A percentile compares a stretch with the other conserved stretches of the same genome.
phyloP scores from a whole-genome alignment of 2,329 filamentous ascomycete genomes.

The Venturia carpophila region DNA sequence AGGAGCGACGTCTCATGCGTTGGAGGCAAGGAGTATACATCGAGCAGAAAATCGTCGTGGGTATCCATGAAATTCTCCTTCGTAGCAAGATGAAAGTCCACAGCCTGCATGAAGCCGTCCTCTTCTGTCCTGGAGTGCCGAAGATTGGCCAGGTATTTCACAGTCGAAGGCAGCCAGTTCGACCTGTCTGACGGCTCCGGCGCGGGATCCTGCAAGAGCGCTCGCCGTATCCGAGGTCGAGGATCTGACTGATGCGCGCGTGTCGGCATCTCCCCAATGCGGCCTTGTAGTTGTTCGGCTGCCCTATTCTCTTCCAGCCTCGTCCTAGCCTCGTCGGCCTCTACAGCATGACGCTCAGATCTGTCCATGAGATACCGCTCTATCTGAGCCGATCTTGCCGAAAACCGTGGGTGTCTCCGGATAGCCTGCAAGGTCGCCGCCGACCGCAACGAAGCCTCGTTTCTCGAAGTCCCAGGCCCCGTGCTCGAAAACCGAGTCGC shows the following conservation, averaged over 20 bases:
- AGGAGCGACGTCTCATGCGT: slow-evolving; percentile 54
- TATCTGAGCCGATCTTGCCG: slow-evolving; percentile 32
- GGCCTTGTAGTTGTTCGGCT: background rate
- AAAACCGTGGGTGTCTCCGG: slow-evolving; percentile 33
- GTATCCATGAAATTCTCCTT: slow-evolving; percentile 47
- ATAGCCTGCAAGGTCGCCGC: slow-evolving; percentile 35
- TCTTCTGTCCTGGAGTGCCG: slow-evolving; percentile 46
- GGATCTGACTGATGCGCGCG: slow-evolving; percentile 11
- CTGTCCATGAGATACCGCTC: slow-evolving; percentile 36
- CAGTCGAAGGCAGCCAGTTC: slow-evolving; percentile 46
- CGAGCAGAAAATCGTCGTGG: slow-evolving; percentile 50
- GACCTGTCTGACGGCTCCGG: slow-evolving; percentile 25
- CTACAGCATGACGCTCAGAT: slow-evolving; percentile 27
- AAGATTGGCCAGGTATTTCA: slow-evolving; percentile 54
- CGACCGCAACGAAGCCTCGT: slow-evolving; percentile 31
- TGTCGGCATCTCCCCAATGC: slow-evolving; percentile 7
- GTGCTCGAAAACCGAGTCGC: slow-evolving; percentile 24
- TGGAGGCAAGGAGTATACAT: slow-evolving; percentile 44
- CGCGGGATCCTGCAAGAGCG: slow-evolving; percentile 18
- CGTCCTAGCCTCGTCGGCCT: slow-evolving; percentile 22
- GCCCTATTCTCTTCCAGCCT: slow-evolving; percentile 20
- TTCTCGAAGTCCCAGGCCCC: slow-evolving; percentile 21
- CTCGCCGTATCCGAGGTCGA: slow-evolving; percentile 14
- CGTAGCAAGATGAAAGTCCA: slow-evolving; percentile 45
- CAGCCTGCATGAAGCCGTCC: slow-evolving; percentile 47